Evolutionary conservation across 2,329 filamentous ascomycete species (phyloP).

Genomic region (Fusarium sp.): DNA sequence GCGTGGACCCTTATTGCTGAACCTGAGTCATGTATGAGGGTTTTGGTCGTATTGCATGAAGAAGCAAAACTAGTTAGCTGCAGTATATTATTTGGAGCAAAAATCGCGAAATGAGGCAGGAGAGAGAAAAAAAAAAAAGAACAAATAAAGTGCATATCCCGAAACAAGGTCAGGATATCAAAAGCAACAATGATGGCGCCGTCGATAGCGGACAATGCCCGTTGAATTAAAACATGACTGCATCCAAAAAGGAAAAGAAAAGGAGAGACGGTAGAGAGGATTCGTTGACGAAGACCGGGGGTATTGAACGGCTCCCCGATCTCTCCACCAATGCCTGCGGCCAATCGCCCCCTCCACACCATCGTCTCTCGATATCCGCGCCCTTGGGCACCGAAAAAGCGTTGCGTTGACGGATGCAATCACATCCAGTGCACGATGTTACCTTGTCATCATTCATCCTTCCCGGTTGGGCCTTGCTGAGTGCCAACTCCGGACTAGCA

Average conservation of each 20-base stretch:
- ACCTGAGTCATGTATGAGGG: slow-evolving; percentile 16
- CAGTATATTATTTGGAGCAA: slow-evolving; percentile 6
- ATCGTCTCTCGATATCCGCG: slow-evolving; percentile 18
- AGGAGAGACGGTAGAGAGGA: slow-evolving; percentile 4
- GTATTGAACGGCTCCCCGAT: slow-evolving; percentile 28
- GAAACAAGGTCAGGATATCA: background rate
- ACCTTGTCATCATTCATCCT: slow-evolving; percentile 23
- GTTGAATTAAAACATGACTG: no score
- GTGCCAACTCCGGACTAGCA: slow-evolving; percentile 28
- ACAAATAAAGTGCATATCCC: background rate
- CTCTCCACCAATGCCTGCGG: slow-evolving; percentile 23
- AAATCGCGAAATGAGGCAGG: background rate
- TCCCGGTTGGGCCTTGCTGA: slow-evolving; percentile 31
- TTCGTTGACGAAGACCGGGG: slow-evolving; percentile 8
- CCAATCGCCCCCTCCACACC: slow-evolving; percentile 5
- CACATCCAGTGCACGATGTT: slow-evolving; percentile 22
- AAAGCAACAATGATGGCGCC: background rate
- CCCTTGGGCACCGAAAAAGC: slow-evolving; percentile 23
- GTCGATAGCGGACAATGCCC: no score
- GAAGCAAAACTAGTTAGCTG: slow-evolving; percentile 1
- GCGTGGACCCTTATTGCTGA: background rate
- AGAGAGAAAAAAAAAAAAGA: background rate
- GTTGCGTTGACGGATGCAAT: slow-evolving; percentile 30
- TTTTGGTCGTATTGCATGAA: slow-evolving; percentile 11
- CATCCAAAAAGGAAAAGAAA: background rate